Evolutionary conservation across 2,329 filamentous ascomycete species (phyloP), one percentile per base, ranked within the genome.

Genomic region (Cadophora sp.): DNA sequence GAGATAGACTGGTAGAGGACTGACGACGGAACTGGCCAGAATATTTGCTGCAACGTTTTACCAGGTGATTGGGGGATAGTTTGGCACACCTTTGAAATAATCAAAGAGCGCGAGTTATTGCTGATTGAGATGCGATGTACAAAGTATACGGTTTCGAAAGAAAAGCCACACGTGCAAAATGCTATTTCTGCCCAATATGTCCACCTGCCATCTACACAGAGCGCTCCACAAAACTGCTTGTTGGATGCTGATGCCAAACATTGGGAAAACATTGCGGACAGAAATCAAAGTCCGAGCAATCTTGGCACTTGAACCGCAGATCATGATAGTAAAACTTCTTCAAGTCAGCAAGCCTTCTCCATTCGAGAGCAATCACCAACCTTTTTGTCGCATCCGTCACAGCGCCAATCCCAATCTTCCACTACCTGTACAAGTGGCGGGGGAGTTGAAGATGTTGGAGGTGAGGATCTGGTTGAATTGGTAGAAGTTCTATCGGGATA

Each of bases 361-460:
- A 16, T 11, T 51, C 2, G 3, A 47, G 24, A 6, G 22, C 14
- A 36, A 13, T 6, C 5, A 43, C 51, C 30, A 6, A 67, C 66
- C 48, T 67, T 60, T 27, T 47, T 60, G 16, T 64, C 48, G 51
- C 66, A 64, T 2, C 62, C 59, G n/a, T 68, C 59, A 20, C 62
- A 68, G 22, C 18, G n/a, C 62, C 66, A 68, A 41, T 68, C 66
- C 66, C 66, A 65, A 30, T 56, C 45, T 8, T 62, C 59, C 20
- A 56, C 47, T 60, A 47, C 41, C 18, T 22, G 33, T 43, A 43
- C 30, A 4, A 48, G 16, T 24, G 45, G 55, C 16, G 24, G 58
- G 6, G 60, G 60, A 16, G 41, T 47, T 7, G 62, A 11, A 56
- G 45, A 24, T 13, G 18, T 6, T n/a, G 33, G 27, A n/a, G 43